Conservation (phyloP, 805 yeast species). For the Zygosaccharomyces lentus region DNA sequence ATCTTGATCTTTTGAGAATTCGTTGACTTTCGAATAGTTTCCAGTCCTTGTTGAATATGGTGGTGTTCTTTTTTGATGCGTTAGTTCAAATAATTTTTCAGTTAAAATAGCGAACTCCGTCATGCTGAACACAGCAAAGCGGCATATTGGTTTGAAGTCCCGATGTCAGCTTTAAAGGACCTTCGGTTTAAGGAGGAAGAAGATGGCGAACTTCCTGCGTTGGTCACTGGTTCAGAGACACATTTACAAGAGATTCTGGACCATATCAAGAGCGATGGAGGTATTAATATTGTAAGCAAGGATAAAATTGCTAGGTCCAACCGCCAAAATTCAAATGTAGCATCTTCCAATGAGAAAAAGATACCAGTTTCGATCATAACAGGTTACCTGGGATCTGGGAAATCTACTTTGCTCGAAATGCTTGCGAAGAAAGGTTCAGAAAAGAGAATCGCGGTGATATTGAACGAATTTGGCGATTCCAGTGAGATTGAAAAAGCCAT, state of each 20-base stretch:
- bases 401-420: slow-evolving; percentile 74
- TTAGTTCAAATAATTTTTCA: background rate
- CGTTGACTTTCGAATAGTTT: background rate
- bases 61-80: background rate
- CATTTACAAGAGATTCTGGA: slow-evolving; percentile 26
- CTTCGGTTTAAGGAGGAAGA: slow-evolving; percentile 29
- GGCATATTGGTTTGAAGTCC: background rate
- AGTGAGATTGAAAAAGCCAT: slow-evolving; percentile 84
- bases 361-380: slow-evolving; percentile 93
- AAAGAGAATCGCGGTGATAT: slow-evolving; percentile 77
- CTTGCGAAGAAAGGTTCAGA: slow-evolving; percentile 64
- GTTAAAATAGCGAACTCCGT: background rate
- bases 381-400: slow-evolving; percentile 94
- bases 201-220: slow-evolving; percentile 33
- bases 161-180: slow-evolving; percentile 33
- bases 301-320: slow-evolving; percentile 31
- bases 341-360: slow-evolving; percentile 29
- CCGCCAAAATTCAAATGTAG: slow-evolving; percentile 18
- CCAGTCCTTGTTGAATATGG: background rate
- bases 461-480: slow-evolving; percentile 91
- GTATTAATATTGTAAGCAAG: slow-evolving; percentile 27
- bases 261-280: slow-evolving; percentile 28
- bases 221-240: slow-evolving; percentile 29
- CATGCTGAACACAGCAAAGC: background rate
- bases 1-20: slow-evolving; percentile 8